Base-by-base conservation (phyloP, 1,284 basidiomycete species). In the Boletellus deceptivus region DNA sequence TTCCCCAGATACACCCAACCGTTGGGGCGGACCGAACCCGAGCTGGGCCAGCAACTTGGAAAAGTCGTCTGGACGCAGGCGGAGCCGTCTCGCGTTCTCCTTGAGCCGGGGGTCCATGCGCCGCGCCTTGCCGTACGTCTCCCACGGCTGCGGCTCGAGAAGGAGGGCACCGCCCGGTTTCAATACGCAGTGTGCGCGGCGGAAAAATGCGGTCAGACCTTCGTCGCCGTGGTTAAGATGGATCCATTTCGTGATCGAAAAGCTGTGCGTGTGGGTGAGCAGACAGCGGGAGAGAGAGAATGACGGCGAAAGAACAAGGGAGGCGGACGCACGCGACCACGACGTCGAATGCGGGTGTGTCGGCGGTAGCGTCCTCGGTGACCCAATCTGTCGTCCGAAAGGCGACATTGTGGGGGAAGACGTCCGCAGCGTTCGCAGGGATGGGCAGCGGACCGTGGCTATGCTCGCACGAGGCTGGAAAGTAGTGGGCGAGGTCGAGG, bases 171-270 rank as follows among this genome's bases (percentile, higher is more conserved):
- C 86, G 3, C 80, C 82, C 0, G 76, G 68, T 17, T 67, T 72
- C 17, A 93, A 72, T 3, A 79, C 76, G n/a, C 67, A 60, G 55
- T 82, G 72, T 0, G 83, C 79, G 18, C 82, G 78, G 3, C 62
- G 68, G 60, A 93, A 92, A 65, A 92, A 90, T 0, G 55, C 53
- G 41, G 66, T 58, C 11, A 93, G 56, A 0, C 82, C 89, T 1
- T 78, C 77, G 58, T 93, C 90, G 11, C 87, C 86, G 9, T 73
- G 72, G 56, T 91, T 84, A 3, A 93, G 71, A 65, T 93, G 90
- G 24, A 93, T 89, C 90, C 91, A 93, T 67, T 92, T 93, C 0
- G 89, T 81, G 40, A 93, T 71, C 0, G 90, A 93, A 54, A 93
- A 83, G 2, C 89, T 92, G 40, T 29, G 3, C 29, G 9, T 29